These are phyloP conservation scores for Leptographium galeiforme DNA, from an alignment of 2,329 filamentous ascomycete genomes.

Conservation along the genomic window DNA sequence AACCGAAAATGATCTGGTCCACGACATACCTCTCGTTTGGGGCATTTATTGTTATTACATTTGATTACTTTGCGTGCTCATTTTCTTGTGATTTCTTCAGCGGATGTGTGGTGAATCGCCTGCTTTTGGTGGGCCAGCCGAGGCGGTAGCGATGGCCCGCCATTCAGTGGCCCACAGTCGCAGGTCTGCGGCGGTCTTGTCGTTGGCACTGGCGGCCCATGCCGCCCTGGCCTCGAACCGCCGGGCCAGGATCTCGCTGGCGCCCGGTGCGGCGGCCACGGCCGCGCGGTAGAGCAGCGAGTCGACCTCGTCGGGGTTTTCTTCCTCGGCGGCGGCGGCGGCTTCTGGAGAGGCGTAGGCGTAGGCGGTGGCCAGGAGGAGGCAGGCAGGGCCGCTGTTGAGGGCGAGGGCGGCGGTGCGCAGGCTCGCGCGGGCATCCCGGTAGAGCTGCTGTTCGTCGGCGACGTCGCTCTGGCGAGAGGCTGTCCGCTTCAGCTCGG, in stretches of 20 bases:
- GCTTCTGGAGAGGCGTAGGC: constrained; percentile 8
- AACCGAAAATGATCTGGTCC: too few species aligned
- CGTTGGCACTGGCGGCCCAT: constrained; percentile 7
- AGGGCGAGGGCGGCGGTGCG: constrained; percentile 18
- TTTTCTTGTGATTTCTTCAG: not conserved
- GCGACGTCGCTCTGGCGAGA: not conserved
- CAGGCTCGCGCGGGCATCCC: constrained; percentile 11
- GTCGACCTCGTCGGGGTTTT: constrained; percentile 5
- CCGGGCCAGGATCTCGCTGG: constrained; percentile 9
- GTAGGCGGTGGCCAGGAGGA: constrained; percentile 16
- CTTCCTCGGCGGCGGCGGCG: constrained; percentile 9
- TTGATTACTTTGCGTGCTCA: too few species aligned
- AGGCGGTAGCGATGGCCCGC: not conserved
- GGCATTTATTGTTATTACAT: too few species aligned
- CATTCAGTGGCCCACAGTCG: not conserved
- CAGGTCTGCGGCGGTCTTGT: not conserved
- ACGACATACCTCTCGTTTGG: too few species aligned
- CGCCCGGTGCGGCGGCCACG: constrained; percentile 14
- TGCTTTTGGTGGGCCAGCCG: not conserved
- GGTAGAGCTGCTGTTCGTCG: not conserved
- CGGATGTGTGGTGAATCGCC: too few species aligned
- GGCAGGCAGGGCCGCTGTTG: constrained; percentile 16
- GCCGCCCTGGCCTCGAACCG: not conserved
- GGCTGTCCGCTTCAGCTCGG: constrained; percentile 1
- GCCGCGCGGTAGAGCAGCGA: constrained; percentile 17